phyloP scores from a whole-genome alignment of 1,284 basidiomycete species.

The Stygiomarasmius scandens region DNA sequence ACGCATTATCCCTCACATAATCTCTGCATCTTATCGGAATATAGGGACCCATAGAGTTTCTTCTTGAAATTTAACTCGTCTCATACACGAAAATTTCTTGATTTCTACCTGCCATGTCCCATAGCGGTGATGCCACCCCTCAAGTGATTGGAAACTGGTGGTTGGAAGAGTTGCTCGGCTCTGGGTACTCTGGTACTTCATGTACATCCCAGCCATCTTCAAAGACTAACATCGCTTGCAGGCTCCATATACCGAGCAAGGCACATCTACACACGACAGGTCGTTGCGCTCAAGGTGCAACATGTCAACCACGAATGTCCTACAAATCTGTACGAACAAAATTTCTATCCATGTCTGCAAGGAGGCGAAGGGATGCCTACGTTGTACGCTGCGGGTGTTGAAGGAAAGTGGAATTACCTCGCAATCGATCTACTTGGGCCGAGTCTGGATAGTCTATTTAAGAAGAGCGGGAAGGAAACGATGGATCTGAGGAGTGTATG shows the following conservation, averaged over 20 bases:
- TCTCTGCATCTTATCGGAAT: no score
- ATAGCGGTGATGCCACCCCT: slow-evolving; percentile 1
- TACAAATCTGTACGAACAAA: slow-evolving; percentile 70
- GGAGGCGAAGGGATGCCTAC: slow-evolving; percentile 75
- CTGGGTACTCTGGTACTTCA: slow-evolving; percentile 54
- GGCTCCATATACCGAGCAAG: slow-evolving; percentile 69
- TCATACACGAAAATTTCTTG: background rate
- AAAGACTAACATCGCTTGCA: slow-evolving; percentile 25
- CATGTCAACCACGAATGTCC: slow-evolving; percentile 68
- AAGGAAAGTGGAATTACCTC: slow-evolving; percentile 70
- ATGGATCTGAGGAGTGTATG: slow-evolving; percentile 74
- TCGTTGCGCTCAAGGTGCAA: slow-evolving; percentile 75
- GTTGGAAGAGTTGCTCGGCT: slow-evolving; percentile 48
- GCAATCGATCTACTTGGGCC: slow-evolving; percentile 73
- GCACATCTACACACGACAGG: slow-evolving; percentile 54
- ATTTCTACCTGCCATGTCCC: background rate
- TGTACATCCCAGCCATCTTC: background rate
- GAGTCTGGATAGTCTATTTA: slow-evolving; percentile 65
- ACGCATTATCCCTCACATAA: no score
- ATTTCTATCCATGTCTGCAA: slow-evolving; percentile 70
- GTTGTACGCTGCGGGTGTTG: slow-evolving; percentile 61
- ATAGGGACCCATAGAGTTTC: no score
- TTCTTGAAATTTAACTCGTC: no score
- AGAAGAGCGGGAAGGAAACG: slow-evolving; percentile 52
- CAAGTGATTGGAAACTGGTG: slow-evolving; percentile 48